Percentiles rank a stretch among this genome's conserved stretches.
These are phyloP conservation scores for Mortierella claussenii DNA, from an alignment of 192 early-diverging fungal genomes.

Conservation along the genomic window DNA sequence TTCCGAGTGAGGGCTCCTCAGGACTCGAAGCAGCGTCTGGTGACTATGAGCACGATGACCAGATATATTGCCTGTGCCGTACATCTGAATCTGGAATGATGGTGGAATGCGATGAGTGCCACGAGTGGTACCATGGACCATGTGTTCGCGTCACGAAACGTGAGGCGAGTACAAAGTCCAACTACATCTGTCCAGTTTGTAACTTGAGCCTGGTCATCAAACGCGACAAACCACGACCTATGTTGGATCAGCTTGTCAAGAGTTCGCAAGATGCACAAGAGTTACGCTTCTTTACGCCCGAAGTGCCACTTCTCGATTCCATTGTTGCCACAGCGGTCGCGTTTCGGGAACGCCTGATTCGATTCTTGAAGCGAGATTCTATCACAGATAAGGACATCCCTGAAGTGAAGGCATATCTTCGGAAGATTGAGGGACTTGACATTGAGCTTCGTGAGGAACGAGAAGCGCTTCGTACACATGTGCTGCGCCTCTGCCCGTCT, in stretches of 20 bases:
- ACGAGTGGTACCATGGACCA: conserved; percentile 73
- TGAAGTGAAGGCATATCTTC: conserved; percentile 46
- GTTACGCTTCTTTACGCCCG: conserved; percentile 56
- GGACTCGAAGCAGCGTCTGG: background rate
- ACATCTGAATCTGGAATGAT: conserved; percentile 69
- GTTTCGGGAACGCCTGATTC: conserved; percentile 16
- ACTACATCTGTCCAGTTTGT: conserved; percentile 70
- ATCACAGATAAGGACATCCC: conserved; percentile 42
- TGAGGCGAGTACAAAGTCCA: conserved; percentile 53
- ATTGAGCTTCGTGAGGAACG: conserved; percentile 54
- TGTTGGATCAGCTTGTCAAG: conserved; percentile 39
- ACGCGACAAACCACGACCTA: conserved; percentile 53
- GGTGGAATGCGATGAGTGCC: conserved; percentile 74
- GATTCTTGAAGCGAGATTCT: conserved; percentile 22
- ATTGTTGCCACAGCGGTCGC: conserved; percentile 9
- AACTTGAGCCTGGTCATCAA: conserved; percentile 37
- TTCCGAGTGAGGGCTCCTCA: background rate
- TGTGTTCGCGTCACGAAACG: conserved; percentile 62
- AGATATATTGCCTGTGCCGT: conserved; percentile 71
- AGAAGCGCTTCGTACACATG: conserved; percentile 50
- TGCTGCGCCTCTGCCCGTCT: conserved; percentile 34
- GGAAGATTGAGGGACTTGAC: conserved; percentile 56
- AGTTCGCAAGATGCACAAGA: conserved; percentile 50
- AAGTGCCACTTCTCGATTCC: conserved; percentile 19
- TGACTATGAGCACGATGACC: conserved; percentile 21